Evolutionary conservation across 805 yeast species (phyloP), one percentile per base, ranked within the genome.

Genomic region (Ogataea allantospora): DNA sequence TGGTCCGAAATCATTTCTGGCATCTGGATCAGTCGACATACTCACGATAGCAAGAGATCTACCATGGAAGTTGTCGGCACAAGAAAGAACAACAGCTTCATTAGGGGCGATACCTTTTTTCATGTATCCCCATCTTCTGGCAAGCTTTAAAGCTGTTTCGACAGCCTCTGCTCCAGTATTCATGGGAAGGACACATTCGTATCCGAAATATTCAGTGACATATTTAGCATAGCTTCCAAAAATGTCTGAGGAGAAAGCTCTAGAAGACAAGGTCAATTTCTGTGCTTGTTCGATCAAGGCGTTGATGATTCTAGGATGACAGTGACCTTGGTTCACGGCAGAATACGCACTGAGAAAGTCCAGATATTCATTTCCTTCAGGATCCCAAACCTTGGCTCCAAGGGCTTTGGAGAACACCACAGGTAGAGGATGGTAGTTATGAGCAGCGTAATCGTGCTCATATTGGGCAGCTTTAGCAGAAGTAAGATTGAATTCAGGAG

Each of bases 81-180:
- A 95, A 30, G 95, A 83, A 40, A 91, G 71, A 40, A 91, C 80
- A 54, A 89, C 81, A 35, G 96, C 96, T 64, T 91, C 86, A 55
- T 77, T 78, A 19, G 78, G 74, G 21, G 88, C 81, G 51, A 91
- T 91, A 3, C 83, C 83, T 69, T 91, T 91, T 62, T 78, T 79
- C 54, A 73, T 74, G 70, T 89, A 91, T 40, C 97, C 98, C 98
- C 98, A 91, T 70, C 91, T 82, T 75, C 98, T 82, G 35, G 97
- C 97, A 43, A 91, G 70, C 65, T 91, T 91, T 60, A 91, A 71
- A 19, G 85, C 96, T 27, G 96, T 87, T 69, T 91, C 98, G 27
- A 91, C 98, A 7, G 98, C 98, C 68, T 91, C 98, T 26, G 97
- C 97, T 60, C 98, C 98, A 10, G 98, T 91, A 71, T 91, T 91